These are phyloP conservation scores for Beauveria australis DNA, from an alignment of 2,329 filamentous ascomycete genomes.

Conservation along the genomic window DNA sequence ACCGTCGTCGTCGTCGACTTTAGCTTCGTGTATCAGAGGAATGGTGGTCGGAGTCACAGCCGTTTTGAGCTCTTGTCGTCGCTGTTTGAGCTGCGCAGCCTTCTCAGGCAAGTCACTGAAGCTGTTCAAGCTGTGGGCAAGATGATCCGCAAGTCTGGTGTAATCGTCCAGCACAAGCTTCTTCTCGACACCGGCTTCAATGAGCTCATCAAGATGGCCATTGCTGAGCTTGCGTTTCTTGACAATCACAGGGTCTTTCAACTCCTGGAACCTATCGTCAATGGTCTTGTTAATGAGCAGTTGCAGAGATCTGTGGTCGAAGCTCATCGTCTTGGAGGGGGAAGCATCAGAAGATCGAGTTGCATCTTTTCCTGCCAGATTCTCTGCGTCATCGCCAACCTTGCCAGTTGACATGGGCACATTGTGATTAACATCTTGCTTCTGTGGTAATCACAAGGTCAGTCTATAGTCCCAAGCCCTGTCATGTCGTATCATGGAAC, in stretches of 20 bases:
- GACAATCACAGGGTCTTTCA: rapidly evolving
- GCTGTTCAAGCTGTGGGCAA: not conserved
- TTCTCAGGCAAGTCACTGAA: too few relatives aligned
- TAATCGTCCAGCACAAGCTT: not conserved
- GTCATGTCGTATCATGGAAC: not conserved
- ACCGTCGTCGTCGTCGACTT: too few relatives aligned
- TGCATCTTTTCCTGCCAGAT: not conserved
- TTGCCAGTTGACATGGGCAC: too few relatives aligned
- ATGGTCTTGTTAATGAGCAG: not conserved
- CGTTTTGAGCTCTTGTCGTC: not conserved
- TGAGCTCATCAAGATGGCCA: not conserved
- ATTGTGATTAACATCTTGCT: too few relatives aligned
- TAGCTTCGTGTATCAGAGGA: too few relatives aligned
- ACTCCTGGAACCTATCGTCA: not conserved
- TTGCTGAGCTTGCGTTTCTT: not conserved
- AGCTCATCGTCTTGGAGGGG: not conserved
- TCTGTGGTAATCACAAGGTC: not conserved
- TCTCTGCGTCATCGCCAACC: not conserved
- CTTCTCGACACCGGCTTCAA: not conserved
- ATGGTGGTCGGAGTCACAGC: too few relatives aligned
- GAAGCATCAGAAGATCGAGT: not conserved
- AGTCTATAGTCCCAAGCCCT: not conserved
- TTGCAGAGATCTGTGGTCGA: not conserved
- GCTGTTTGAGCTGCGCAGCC: not conserved
- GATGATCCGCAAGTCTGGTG: not conserved